Conservation (phyloP, 805 yeast species). For the Myxozyma sirexii region DNA sequence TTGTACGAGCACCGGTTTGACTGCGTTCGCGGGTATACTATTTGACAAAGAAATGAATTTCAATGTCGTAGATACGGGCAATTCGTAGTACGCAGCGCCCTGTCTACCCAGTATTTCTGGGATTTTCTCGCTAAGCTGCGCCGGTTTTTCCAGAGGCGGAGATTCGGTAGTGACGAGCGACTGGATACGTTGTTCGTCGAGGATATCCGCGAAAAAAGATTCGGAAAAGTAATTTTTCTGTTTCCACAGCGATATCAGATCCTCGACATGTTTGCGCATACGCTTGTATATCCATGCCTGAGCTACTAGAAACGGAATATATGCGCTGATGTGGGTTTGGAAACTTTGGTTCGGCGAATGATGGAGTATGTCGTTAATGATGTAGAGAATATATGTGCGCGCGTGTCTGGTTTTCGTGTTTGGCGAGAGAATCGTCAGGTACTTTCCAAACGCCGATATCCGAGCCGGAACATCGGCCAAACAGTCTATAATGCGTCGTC, state of each 20-base stretch:
- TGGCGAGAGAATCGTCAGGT: constrained; percentile 12
- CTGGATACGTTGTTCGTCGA: constrained; percentile 4
- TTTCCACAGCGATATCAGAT: constrained; percentile 27
- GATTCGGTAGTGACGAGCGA: too few relatives aligned
- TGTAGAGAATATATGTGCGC: constrained; percentile 26
- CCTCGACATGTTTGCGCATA: constrained; percentile 6
- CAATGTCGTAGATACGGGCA: constrained; percentile 34
- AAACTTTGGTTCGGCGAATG: background rate
- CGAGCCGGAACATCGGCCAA: constrained; percentile 7
- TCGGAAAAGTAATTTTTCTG: constrained; percentile 9
- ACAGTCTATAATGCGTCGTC: constrained; percentile 1
- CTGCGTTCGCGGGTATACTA: background rate
- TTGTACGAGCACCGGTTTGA: constrained; percentile 12
- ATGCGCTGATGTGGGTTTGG: constrained; percentile 8
- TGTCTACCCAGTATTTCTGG: constrained; percentile 25
- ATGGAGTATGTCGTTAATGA: constrained; percentile 30
- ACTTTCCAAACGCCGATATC: constrained; percentile 19
- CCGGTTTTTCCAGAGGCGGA: background rate
- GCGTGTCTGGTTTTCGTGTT: constrained; percentile 11
- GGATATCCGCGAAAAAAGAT: background rate
- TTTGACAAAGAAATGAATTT: constrained; percentile 8
- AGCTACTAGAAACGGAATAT: constrained; percentile 16
- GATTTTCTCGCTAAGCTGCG: background rate
- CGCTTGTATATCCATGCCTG: constrained; percentile 19
- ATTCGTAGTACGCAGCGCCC: constrained; percentile 22